Base-by-base conservation (phyloP, 345 rosid species). In the Hibiscus tridactylites region DNA sequence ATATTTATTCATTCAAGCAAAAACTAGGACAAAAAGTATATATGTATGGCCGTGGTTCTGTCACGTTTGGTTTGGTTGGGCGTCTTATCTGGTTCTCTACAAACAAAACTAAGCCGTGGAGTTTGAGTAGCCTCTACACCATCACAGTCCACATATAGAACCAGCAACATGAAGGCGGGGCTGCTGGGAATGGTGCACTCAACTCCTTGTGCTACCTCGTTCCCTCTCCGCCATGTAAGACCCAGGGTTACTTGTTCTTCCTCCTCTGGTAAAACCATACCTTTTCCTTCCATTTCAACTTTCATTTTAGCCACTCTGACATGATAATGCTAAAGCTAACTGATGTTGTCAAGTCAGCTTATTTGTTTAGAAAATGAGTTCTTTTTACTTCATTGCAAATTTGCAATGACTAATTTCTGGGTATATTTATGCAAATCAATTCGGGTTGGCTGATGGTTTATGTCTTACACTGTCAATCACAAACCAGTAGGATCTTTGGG, bases 211-310 rank as follows among this genome's bases (percentile, higher is more conserved):
- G 65, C 84, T 5, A 71, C 74, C 35, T 42, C 81, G 19, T 68
- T 74, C 61, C 80, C 88, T 77, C 71, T 75, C 70, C 83, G 80
- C 75, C 84, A 76, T 21, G 12, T 64, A 76, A 79, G 83, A 76
- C 39, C 84, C 60, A 78, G 73, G 6, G 74, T 83, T 79, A 70
- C 79, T 3, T 83, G 85, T 72, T 89, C 78, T 69, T 79, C 75
- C 39, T 81, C 87, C 62, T 79, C 90, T 71, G 88, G 91, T 89
- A 81, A 56, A 19, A 54, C 6, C 33, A 16, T 19, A 31, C 3
- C 15, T 21, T 33, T 24, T 9, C 52, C 3, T 21, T 21, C 39
- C 33, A 13, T 70, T n/a, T 26, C 28, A 33, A 11, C 24, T 39
- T 57, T 0, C 5, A 2, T 19, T 69, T 52, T 12, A 35, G 62